Evolutionary conservation across 2,329 filamentous ascomycete genomes (phyloP).

Genomic region (Rhinocladiella similis): DNA sequence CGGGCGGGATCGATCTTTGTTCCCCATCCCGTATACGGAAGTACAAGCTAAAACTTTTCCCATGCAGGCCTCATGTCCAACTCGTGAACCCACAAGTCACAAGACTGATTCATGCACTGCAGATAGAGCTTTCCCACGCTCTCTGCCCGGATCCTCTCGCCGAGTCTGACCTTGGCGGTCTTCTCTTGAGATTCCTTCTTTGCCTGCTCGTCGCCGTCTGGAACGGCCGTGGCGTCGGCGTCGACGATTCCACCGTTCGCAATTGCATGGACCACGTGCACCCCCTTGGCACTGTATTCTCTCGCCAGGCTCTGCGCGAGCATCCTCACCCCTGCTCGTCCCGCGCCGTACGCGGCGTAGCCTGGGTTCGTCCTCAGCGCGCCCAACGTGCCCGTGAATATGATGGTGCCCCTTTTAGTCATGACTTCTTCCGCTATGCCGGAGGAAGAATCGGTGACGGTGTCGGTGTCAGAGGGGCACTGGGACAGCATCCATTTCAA

Average conservation of each 20-base stretch:
- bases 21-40: neutral
- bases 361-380: constrained; percentile 55
- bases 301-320: constrained; percentile 57
- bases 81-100: constrained; percentile 55
- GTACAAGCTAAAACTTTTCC: constrained; percentile 32
- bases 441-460: constrained; percentile 22
- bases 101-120: constrained; percentile 50
- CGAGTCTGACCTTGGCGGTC: constrained; percentile 48
- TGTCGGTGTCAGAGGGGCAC: constrained; percentile 42
- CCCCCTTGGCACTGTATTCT: constrained; percentile 57
- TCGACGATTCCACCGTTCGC: constrained; percentile 51
- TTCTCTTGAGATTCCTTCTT: constrained; percentile 51
- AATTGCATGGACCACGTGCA: constrained; percentile 62
- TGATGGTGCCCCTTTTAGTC: constrained; percentile 57
- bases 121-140: constrained; percentile 59
- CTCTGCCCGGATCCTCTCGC: constrained; percentile 60
- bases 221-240: constrained; percentile 4
- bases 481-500: constrained; percentile 38
- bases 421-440: constrained; percentile 40
- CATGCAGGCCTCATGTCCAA: constrained; percentile 46
- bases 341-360: constrained; percentile 57
- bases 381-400: constrained; percentile 59
- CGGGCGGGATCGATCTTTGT: neutral
- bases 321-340: constrained; percentile 54
- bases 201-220: neutral